phyloP scores from a whole-genome alignment of 768 basidiomycete genomes.

The Pleurotus giganteus region DNA sequence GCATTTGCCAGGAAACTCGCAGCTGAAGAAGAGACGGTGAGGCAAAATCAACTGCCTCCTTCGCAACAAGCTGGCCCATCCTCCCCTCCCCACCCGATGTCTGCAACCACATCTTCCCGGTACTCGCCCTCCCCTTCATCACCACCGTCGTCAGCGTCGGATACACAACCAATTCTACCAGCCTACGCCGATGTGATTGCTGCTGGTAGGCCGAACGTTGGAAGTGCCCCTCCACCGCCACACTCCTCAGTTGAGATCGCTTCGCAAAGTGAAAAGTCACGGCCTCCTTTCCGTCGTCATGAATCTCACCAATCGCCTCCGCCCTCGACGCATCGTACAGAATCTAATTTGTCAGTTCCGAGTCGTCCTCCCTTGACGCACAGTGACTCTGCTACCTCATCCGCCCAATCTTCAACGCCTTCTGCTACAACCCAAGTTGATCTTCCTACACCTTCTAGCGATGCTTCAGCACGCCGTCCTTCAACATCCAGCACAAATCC shows the following conservation, averaged over 20 bases:
- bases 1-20: conserved; percentile 37
- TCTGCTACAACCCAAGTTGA: not conserved
- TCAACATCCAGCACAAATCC: not conserved
- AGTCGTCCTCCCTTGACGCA: not conserved
- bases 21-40: not conserved
- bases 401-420: not conserved
- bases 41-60: not conserved
- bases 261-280: not conserved
- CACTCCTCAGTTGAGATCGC: not conserved
- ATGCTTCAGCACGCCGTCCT: not conserved
- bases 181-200: conserved; percentile 1
- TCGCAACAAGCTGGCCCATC: not conserved
- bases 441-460: not conserved
- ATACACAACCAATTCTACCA: not conserved
- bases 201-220: not conserved
- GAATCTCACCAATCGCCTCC: no score
- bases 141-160: not conserved
- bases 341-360: conserved; percentile 1
- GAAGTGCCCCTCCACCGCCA: no score
- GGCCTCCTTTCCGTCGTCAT: no score
- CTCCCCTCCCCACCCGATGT: not conserved
- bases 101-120: not conserved
- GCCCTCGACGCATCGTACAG: not conserved
- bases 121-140: not conserved
- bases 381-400: not conserved